phyloP scores from a whole-genome alignment of 768 basidiomycete genomes.

The Xerocomellus dryophilus region DNA sequence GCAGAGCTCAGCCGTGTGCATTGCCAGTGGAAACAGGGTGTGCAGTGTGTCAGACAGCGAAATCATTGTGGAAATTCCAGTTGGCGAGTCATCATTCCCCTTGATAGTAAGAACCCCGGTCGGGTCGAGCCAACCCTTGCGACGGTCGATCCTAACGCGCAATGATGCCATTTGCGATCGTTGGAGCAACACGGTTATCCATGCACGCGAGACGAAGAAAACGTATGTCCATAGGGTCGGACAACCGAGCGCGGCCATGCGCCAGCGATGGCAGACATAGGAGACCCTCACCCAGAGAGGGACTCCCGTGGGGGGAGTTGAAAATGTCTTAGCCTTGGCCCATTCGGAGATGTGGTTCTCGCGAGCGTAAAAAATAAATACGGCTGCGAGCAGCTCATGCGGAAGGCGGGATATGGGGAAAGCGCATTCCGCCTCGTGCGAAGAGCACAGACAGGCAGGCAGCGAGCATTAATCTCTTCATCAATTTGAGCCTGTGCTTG shows the following conservation, averaged over 20 bases:
- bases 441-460: constrained; percentile 3
- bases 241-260: not conserved
- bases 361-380: not conserved
- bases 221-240: not conserved
- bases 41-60: too few relatives aligned
- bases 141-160: not conserved
- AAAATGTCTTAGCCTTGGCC: not conserved
- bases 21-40: too few relatives aligned
- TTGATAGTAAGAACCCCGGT: too few relatives aligned
- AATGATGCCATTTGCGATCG: not conserved
- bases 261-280: not conserved
- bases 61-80: too few relatives aligned
- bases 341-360: not conserved
- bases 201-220: not conserved
- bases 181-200: constrained; percentile 1
- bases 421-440: not conserved
- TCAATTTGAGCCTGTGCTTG: not conserved
- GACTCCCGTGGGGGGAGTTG: not conserved
- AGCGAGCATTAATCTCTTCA: not conserved
- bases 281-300: not conserved
- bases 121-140: too few relatives aligned
- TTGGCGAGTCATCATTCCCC: too few relatives aligned
- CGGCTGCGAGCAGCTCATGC: not conserved
- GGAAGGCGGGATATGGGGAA: not conserved
- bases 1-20: too few relatives aligned